Percentiles rank a stretch among this genome's conserved stretches.
Conservation (phyloP, 495 filamentous ascomycete genomes). For the Cairneyella variabilis region DNA sequence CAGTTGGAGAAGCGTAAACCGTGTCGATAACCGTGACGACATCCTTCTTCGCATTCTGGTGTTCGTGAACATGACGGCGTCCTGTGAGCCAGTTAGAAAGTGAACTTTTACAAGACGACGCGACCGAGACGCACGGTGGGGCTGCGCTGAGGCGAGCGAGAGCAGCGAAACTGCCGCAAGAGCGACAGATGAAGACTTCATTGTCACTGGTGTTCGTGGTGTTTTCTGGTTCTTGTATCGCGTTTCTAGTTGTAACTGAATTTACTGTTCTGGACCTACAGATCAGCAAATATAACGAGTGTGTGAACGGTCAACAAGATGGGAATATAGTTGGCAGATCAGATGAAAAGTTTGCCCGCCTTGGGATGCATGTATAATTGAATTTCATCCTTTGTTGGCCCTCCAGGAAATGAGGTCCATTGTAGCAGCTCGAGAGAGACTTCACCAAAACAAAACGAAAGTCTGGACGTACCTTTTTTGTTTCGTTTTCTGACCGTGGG, state of each 20-base stretch:
- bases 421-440: too few relatives aligned
- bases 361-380: too few relatives aligned
- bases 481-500: too few relatives aligned
- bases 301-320: too few relatives aligned
- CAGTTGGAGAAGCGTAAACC: slow-evolving; percentile 32
- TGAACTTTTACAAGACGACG: slow-evolving; percentile 2
- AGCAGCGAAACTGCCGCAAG: slow-evolving; percentile 29
- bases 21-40: slow-evolving; percentile 30
- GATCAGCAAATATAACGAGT: too few relatives aligned
- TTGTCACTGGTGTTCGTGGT: slow-evolving; percentile 22
- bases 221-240: neutral
- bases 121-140: slow-evolving; percentile 25
- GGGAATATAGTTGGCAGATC: too few relatives aligned
- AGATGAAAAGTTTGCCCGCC: too few relatives aligned
- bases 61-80: slow-evolving; percentile 23
- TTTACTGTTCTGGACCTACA: too few relatives aligned
- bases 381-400: too few relatives aligned
- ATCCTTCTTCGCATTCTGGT: slow-evolving; percentile 26
- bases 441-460: too few relatives aligned
- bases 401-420: too few relatives aligned
- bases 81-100: slow-evolving; percentile 10
- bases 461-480: too few relatives aligned
- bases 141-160: slow-evolving; percentile 37
- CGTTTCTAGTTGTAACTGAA: neutral
- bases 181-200: slow-evolving; percentile 35